phyloP scores from a whole-genome alignment of 768 basidiomycete genomes.

The Suillus variegatus region DNA sequence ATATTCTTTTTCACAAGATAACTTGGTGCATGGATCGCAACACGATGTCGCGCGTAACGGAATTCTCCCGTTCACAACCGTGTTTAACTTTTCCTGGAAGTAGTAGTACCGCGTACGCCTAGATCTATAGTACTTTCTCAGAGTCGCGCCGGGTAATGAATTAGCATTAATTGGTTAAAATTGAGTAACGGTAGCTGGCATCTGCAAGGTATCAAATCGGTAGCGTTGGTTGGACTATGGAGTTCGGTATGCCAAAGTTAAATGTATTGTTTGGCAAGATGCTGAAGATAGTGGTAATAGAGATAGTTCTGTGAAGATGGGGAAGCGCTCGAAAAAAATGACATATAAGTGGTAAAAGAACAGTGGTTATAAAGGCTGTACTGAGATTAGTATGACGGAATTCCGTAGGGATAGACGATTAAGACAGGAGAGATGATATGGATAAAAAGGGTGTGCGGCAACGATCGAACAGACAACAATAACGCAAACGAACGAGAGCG shows the following conservation, averaged over 20 bases:
- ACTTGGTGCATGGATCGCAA: neutral
- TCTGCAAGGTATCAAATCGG: conserved; percentile 12
- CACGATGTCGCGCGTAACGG: neutral
- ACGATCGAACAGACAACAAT: conserved; percentile 22
- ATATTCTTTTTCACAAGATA: neutral
- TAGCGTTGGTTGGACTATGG: conserved; percentile 9
- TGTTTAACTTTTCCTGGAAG: neutral
- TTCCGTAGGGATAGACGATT: conserved; percentile 15
- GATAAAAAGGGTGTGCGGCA: conserved; percentile 5
- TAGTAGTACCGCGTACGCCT: neutral
- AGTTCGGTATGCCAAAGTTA: conserved; percentile 14
- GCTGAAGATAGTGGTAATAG: conserved; percentile 7
- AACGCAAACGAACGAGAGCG: conserved; percentile 18
- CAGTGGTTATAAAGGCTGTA: conserved; percentile 17
- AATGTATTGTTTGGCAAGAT: conserved; percentile 5
- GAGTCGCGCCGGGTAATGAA: conserved; percentile 10
- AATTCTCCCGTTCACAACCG: neutral
- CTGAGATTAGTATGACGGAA: conserved; percentile 16
- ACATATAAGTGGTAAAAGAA: conserved; percentile 13
- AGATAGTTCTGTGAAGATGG: conserved; percentile 9
- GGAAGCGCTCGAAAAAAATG: conserved; percentile 8
- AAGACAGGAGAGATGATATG: conserved; percentile 6
- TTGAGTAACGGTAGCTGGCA: conserved; percentile 4
- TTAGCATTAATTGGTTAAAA: conserved; percentile 3
- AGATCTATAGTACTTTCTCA: neutral